Conservation (phyloP, 169 alveolate genomes). For the Cryptosporidium canis region DNA sequence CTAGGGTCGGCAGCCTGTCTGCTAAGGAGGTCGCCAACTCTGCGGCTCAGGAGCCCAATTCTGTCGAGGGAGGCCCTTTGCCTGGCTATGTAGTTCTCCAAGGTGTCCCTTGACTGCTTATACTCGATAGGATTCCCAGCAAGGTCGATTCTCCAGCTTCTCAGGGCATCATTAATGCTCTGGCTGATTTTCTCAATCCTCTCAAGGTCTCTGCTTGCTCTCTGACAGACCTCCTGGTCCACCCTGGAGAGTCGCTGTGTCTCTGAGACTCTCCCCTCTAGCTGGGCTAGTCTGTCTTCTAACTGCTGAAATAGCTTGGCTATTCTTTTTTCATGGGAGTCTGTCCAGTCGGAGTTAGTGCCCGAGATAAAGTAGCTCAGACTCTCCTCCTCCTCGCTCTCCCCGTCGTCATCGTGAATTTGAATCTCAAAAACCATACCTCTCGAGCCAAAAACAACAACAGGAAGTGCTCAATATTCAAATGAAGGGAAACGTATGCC, state of each 20-base stretch:
- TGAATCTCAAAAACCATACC: slow-evolving; percentile 13
- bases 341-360: not conserved
- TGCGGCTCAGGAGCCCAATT: not conserved
- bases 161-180: not conserved
- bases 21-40: not conserved
- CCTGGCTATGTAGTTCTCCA: not conserved
- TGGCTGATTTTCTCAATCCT: not conserved
- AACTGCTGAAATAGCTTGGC: not conserved
- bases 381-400: not conserved
- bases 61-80: not conserved
- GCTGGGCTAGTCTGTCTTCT: not conserved
- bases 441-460: no score
- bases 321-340: not conserved
- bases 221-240: not conserved
- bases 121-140: slow-evolving; percentile 51
- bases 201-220: not conserved
- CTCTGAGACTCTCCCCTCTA: not conserved
- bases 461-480: no score
- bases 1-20: not conserved
- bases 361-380: not conserved
- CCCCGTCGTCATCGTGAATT: slow-evolving; percentile 8
- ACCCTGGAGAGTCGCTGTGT: not conserved
- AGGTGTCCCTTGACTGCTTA: not conserved
- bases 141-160: slow-evolving; percentile 45
- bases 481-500: no score